Evolutionary conservation across 1,139 yeast species (phyloP).

Genomic region (Debaryomycetaceae sp.): DNA sequence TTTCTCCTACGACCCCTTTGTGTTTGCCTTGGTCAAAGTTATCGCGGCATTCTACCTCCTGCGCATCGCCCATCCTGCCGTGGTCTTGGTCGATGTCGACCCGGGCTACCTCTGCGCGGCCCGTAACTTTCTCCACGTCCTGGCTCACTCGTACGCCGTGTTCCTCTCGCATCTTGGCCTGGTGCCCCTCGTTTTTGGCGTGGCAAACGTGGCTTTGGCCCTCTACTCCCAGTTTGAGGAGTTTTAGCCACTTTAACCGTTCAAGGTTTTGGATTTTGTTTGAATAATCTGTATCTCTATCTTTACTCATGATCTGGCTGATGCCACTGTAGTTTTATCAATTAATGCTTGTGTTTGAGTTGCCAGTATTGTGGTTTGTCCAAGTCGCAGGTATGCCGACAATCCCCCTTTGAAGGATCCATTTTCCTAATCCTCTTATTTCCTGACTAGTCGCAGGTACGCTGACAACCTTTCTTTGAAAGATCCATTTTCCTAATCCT

Average conservation of each 20-base stretch:
- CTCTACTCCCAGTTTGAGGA: conserved; percentile 34
- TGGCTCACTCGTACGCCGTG: conserved; percentile 26
- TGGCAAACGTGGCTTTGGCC: conserved; percentile 38
- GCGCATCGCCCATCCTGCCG: not conserved
- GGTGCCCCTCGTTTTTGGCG: conserved; percentile 37
- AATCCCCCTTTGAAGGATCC: no score
- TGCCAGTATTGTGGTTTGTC: no score
- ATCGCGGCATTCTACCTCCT: conserved; percentile 27
- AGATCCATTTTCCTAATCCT: no score
- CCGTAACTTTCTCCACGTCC: conserved; percentile 24
- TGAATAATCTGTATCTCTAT: no score
- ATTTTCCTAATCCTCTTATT: no score
- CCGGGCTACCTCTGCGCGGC: conserved; percentile 26
- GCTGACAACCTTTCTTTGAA: no score
- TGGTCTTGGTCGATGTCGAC: conserved; percentile 11
- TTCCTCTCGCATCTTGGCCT: conserved; percentile 30
- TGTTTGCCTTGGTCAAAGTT: conserved; percentile 42
- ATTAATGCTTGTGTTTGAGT: no score
- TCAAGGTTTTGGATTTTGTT: no score
- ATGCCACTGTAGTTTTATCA: no score
- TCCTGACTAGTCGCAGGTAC: no score
- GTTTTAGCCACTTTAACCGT: conserved; percentile 6
- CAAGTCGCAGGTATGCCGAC: no score
- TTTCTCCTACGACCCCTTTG: conserved; percentile 44
- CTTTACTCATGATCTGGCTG: no score